phyloP scores from a whole-genome alignment of 345 rosid species.

The Crucihimalaya himalaica region DNA sequence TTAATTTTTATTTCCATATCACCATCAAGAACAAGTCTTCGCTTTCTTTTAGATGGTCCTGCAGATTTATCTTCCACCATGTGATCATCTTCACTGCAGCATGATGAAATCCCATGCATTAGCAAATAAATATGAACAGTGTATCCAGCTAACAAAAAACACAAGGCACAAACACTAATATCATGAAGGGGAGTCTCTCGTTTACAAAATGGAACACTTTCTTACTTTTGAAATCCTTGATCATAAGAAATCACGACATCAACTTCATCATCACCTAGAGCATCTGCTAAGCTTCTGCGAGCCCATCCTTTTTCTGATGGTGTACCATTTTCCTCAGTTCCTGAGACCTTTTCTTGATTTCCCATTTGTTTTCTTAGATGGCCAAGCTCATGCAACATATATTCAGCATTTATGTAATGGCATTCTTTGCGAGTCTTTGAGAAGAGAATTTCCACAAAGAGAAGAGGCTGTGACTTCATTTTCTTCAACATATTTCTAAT shows the following conservation, averaged over 20 bases:
- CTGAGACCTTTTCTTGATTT: slow-evolving; percentile 42
- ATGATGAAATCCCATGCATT: slow-evolving; percentile 29
- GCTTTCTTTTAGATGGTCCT: slow-evolving; percentile 55
- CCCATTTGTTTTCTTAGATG: slow-evolving; percentile 59
- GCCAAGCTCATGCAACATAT: slow-evolving; percentile 79
- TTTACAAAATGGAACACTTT: slow-evolving; percentile 18
- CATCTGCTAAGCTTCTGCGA: slow-evolving; percentile 84
- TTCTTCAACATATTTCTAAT: slow-evolving; percentile 75
- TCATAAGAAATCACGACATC: slow-evolving; percentile 81
- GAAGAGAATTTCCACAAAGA: slow-evolving; percentile 91
- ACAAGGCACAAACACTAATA: neutral
- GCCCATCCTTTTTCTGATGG: slow-evolving; percentile 55
- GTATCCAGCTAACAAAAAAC: slow-evolving; percentile 19
- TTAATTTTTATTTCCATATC: slow-evolving; percentile 62
- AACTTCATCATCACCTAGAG: slow-evolving; percentile 98
- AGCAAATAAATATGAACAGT: slow-evolving; percentile 1
- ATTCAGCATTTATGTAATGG: slow-evolving; percentile 79
- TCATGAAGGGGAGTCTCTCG: neutral
- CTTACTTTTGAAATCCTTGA: slow-evolving; percentile 54
- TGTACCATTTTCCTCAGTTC: slow-evolving; percentile 50
- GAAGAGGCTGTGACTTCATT: slow-evolving; percentile 88
- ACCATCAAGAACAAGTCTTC: slow-evolving; percentile 59
- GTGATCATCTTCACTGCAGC: slow-evolving; percentile 49
- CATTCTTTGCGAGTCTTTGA: slow-evolving; percentile 88
- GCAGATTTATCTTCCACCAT: slow-evolving; percentile 46